phyloP scores from a whole-genome alignment of 345 rosid genomes.

The Dipteronia sinensis region DNA sequence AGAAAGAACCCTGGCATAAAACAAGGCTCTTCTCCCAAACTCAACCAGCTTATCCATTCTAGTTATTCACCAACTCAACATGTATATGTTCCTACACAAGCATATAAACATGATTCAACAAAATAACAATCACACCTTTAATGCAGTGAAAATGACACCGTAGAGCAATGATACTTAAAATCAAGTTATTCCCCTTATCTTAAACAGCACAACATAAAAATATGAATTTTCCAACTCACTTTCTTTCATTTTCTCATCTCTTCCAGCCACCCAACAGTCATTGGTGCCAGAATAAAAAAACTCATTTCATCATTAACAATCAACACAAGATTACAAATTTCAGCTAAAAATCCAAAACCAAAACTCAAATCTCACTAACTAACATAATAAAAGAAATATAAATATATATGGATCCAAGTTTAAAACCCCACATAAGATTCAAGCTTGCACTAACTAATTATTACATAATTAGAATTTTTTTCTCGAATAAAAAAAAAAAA shows the following conservation, averaged over 20 bases:
- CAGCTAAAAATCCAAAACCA: not conserved
- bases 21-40: constrained; percentile 81
- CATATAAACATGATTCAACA: not conserved
- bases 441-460: not conserved
- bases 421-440: not conserved
- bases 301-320: not conserved
- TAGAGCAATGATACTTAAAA: not conserved
- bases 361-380: too few relatives aligned
- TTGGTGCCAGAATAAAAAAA: too few relatives aligned
- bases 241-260: not conserved
- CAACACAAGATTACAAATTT: not conserved
- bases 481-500: too few relatives aligned
- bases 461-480: not conserved
- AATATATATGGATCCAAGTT: not conserved
- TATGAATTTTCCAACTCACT: not conserved
- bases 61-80: not conserved
- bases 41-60: constrained; percentile 75
- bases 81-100: not conserved
- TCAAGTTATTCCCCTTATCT: too few relatives aligned
- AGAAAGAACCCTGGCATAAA: constrained; percentile 85
- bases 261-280: not conserved
- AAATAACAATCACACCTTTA: not conserved
- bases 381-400: too few relatives aligned
- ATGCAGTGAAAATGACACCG: not conserved
- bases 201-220: not conserved